phyloP scores from a whole-genome alignment of 2,329 filamentous ascomycete genomes.

The Zelopaecilomyces penicillatus region DNA sequence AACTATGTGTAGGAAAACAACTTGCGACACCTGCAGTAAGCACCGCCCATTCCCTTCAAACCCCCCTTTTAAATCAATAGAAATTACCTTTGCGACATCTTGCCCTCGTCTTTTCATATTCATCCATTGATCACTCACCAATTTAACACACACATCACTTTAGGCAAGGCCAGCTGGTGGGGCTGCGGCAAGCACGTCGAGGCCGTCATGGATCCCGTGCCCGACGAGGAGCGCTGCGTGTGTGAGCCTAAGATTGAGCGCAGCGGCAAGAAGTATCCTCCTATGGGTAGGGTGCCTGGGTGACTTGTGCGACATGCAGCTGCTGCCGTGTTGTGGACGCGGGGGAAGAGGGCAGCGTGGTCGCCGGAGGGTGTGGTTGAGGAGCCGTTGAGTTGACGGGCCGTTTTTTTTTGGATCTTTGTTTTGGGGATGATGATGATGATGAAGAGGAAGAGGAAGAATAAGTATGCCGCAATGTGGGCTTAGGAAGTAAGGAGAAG shows the following conservation, averaged over 20 bases:
- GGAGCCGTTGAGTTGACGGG: conserved; percentile 15
- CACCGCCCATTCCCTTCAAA: conserved; percentile 10
- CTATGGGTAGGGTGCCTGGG: conserved; percentile 42
- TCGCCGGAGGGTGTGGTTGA: conserved; percentile 22
- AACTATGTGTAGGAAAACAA: conserved; percentile 57
- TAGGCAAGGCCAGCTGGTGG: conserved; percentile 55
- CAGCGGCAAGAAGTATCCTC: conserved; percentile 55
- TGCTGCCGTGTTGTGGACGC: conserved; percentile 19
- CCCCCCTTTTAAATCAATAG: background rate
- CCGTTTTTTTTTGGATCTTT: background rate
- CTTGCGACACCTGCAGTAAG: conserved; percentile 56
- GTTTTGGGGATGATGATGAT: too few relatives aligned
- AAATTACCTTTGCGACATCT: too few relatives aligned
- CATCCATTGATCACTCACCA: background rate
- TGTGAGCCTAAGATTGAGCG: conserved; percentile 56
- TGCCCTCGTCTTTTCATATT: background rate
- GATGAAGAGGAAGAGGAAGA: too few relatives aligned
- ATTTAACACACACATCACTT: background rate
- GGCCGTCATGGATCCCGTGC: conserved; percentile 52
- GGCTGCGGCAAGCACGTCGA: conserved; percentile 57
- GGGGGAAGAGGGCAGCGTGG: conserved; percentile 21
- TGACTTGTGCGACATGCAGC: conserved; percentile 28
- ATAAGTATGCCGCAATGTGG: too few relatives aligned
- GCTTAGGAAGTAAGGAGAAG: too few relatives aligned
- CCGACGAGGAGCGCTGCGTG: conserved; percentile 52